Base-by-base conservation (phyloP, 495 filamentous ascomycete species). In the Penicillium coffeae region DNA sequence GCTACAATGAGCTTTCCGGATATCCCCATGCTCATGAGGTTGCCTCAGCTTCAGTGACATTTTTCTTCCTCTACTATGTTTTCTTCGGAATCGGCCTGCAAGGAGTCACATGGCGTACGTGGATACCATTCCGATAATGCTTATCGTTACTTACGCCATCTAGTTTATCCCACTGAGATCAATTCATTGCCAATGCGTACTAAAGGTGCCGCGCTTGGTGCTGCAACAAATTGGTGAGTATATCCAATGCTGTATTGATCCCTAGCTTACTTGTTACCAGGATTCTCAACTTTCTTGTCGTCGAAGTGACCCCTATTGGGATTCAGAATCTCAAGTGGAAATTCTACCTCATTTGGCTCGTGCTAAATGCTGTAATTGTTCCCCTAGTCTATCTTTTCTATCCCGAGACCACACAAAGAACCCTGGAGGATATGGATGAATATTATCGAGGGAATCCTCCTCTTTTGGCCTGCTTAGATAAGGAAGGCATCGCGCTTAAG, bases 271-370 rank as follows among this genome's bases (percentile, higher is more conserved):
- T n/a, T n/a, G n/a, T n/a, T n/a, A n/a, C n/a, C n/a, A n/a, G 79
- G 78, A 70, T 77, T 45, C 70, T 78, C 59, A 84, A 85, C 52
- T 85, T 79, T 51, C 76, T 79, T 66, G 68, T 84, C 18, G 82
- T 84, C 13, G 73, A 82, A 58, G 77, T 82, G 33, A 86, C 81
- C 0, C 80, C 78, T 0, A 67, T 73, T 19, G 79, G 55, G 0
- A 48, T 58, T 15, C 22, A 56, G 2, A 61, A 53, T 18, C 42
- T 68, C 3, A 42, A 51, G 0, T 66, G 50, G 49, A 39, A 38
- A 6, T 52, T 60, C 13, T 68, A 64, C 21, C 50, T 66, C n/a
- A 52, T 66, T 18, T 68, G 60, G 52, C 42, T 42, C 13, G 53
- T 48, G 0, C 35, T 68, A 8, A 68, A 68, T 32, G 51, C 54